phyloP scores from a whole-genome alignment of 148 eudicot genomes.

The Tetragonia tetragonoides region DNA sequence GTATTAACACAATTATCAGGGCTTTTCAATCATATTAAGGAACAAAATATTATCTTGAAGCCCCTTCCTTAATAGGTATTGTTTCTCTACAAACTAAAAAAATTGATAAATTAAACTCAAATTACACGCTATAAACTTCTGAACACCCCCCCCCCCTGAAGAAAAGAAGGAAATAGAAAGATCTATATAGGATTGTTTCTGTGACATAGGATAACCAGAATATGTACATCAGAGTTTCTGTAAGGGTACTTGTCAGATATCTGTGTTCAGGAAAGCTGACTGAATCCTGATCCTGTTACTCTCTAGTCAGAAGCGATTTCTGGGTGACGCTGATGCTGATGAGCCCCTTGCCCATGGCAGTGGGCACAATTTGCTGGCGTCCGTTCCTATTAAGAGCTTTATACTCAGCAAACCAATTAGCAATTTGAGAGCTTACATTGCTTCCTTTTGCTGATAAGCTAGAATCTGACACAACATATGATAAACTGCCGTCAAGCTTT shows the following conservation, averaged over 20 bases:
- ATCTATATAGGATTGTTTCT: background rate
- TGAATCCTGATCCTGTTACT: background rate
- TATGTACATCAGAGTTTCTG: background rate
- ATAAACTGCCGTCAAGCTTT: background rate
- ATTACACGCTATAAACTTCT: no score
- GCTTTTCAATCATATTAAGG: no score
- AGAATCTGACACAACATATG: slow-evolving; percentile 12
- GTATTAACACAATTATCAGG: no score
- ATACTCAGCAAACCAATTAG: no score
- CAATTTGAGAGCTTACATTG: slow-evolving; percentile 3
- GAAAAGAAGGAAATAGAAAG: background rate
- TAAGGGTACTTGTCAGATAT: slow-evolving; percentile 15
- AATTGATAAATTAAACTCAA: background rate
- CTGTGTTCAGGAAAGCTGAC: slow-evolving; percentile 3
- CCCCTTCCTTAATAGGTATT: background rate
- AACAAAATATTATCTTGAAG: no score
- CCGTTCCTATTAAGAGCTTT: no score
- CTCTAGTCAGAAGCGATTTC: background rate
- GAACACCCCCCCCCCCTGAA: background rate
- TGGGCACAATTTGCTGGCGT: no score
- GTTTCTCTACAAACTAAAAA: background rate
- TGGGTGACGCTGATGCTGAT: background rate
- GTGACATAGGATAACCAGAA: background rate
- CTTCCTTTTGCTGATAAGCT: slow-evolving; percentile 25
- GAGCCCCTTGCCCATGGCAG: no score